Evolutionary conservation across 352 stramenopile species (phyloP), one percentile per base, ranked within the genome.

Genomic region (Globisporangium uncinulatum): DNA sequence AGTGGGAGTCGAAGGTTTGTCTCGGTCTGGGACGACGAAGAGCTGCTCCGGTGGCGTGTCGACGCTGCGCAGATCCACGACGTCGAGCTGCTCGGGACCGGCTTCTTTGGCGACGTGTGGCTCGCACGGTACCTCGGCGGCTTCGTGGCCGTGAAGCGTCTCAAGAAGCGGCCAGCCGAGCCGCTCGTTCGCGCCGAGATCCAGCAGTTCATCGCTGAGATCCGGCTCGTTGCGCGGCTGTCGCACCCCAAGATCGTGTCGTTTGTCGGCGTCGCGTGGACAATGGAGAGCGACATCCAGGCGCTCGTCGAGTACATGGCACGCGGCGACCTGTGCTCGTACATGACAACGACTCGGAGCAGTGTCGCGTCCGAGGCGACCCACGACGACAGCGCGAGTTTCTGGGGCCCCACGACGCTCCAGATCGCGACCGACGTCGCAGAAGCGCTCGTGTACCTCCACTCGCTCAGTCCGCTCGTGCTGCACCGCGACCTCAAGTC

Each of bases 1-100:
- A 19, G 44, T 9, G 34, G 34, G 34, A 68, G 52, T 13, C 43
- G 41, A 17, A 31, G 37, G n/a, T 52, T 49, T 57, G 6, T 63
- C 21, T 69, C 57, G 17, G 71, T 87, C 51, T 89, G 77, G 76
- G 76, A 89, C 37, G 82, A 92, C 53, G 66, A 85, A 52, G 74
- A 77, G 14, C 58, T 92, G 8, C 61, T 75, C 5, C 61, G 62
- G 3, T 87, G 69, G 62, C 57, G 73, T 1, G 71, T 92, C n/a
- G 74, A 89, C 24, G 68, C 56, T 6, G 51, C 67, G 15, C 56
- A 63, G 29, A 60, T 79, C 19, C 48, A 51, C 2, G 70, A 74
- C 8, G 61, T 79, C 43, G 57, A 63, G 58, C 63, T 73, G 11
- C 58, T 85, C 1, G 70, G 65, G 0, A 59, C 65, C 0, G 75